Conservation (phyloP, 768 basidiomycete species). For the Calocera viscosa region DNA sequence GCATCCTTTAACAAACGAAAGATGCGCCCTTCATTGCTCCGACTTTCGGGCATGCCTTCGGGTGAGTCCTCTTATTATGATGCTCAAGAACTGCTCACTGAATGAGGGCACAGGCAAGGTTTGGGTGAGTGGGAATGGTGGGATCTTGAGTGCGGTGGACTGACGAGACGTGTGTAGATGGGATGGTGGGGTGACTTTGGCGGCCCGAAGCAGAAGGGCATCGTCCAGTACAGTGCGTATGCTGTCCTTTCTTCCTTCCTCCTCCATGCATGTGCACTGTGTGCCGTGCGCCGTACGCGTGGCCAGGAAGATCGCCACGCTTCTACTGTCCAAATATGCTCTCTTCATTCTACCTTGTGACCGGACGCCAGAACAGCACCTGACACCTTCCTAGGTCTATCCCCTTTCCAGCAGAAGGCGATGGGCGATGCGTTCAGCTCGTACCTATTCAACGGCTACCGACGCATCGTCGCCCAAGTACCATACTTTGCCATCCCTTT, state of each 20-base stretch:
- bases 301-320: too few species aligned
- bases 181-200: constrained; percentile 84
- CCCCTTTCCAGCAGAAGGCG: constrained; percentile 69
- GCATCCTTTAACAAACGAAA: not conserved
- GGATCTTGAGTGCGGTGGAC: too few species aligned
- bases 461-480: constrained; percentile 56
- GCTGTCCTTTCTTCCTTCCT: not conserved
- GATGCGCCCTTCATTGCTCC: not conserved
- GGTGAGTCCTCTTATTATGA: not conserved
- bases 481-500: constrained; percentile 73
- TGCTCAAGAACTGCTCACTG: not conserved
- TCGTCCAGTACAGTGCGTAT: constrained; percentile 67
- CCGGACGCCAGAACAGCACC: constrained; percentile 2
- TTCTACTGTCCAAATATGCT: too few species aligned
- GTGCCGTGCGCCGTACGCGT: not conserved
- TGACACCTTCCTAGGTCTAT: constrained; percentile 43
- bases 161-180: constrained; percentile 36
- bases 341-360: not conserved
- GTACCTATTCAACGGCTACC: constrained; percentile 82
- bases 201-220: constrained; percentile 58
- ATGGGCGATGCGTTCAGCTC: constrained; percentile 54
- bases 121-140: constrained; percentile 81
- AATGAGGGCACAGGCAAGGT: constrained; percentile 44
- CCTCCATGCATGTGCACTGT: not conserved
- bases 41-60: not conserved